Percentiles rank a stretch among this genome's conserved stretches.
Evolutionary conservation across 1,139 yeast species (phyloP).

Genomic region (Geotrichum aggregatum): DNA sequence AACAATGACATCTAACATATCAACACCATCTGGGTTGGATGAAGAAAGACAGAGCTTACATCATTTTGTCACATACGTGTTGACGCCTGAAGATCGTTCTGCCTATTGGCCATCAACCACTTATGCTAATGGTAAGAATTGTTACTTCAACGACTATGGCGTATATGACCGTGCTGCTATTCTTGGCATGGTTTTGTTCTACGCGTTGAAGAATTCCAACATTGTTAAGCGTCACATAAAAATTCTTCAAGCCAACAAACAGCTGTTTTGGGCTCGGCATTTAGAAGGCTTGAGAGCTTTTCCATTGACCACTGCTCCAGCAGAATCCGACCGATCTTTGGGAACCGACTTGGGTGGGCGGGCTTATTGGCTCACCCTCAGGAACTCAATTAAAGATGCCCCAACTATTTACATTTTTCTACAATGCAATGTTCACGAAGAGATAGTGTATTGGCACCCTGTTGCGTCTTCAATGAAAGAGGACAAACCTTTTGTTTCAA

Average conservation of each 20-base stretch:
- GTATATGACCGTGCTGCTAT: not conserved
- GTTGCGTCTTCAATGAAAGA: not conserved
- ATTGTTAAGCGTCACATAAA: not conserved
- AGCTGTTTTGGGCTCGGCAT: not conserved
- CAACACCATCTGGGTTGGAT: not conserved
- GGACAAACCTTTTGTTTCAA: not conserved
- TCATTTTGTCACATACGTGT: not conserved
- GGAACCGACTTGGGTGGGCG: constrained; percentile 1
- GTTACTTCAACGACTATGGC: not conserved
- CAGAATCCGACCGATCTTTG: not conserved
- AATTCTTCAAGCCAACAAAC: not conserved
- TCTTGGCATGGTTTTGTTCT: not conserved
- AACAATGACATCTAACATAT: not conserved
- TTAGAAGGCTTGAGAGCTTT: not conserved
- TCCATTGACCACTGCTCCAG: not conserved
- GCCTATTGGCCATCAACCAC: not conserved
- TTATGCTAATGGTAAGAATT: not conserved
- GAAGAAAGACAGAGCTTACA: not conserved
- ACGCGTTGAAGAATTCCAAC: not conserved
- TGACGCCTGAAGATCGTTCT: not conserved
- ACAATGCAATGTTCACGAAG: not conserved
- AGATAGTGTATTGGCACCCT: constrained; percentile 5
- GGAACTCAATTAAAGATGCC: not conserved
- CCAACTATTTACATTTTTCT: not conserved
- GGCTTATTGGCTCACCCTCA: not conserved